Evolutionary conservation across 208 protist genomes (phyloP).

Genomic region (Wallacemonas sp.): DNA sequence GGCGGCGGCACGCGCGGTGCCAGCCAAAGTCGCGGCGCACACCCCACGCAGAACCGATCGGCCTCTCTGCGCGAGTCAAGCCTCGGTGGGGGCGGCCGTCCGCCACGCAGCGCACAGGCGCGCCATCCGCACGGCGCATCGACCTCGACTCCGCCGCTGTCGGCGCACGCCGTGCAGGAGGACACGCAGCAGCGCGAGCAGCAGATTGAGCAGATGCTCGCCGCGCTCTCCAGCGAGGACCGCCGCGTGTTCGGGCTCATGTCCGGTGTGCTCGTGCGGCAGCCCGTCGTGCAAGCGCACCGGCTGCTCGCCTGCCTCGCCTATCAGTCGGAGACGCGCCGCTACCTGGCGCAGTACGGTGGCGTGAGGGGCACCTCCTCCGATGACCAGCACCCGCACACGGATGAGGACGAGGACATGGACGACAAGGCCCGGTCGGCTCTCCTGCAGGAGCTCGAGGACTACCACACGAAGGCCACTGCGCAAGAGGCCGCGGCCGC

Average conservation of each 20-base stretch:
- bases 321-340: conserved; percentile 16
- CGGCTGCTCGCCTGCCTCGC: conserved; percentile 9
- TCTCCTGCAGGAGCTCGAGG: conserved; percentile 11
- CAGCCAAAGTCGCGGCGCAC: background rate
- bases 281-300: conserved; percentile 7
- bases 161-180: background rate
- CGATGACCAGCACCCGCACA: background rate
- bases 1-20: background rate
- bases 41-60: conserved; percentile 3
- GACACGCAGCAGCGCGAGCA: conserved; percentile 16
- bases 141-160: background rate
- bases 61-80: background rate
- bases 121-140: background rate
- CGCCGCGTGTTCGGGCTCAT: conserved; percentile 18
- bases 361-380: background rate
- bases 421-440: background rate
- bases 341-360: conserved; percentile 16
- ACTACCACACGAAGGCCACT: background rate
- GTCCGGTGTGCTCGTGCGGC: conserved; percentile 16
- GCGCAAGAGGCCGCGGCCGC: background rate
- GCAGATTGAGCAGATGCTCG: background rate
- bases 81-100: background rate
- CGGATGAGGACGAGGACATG: conserved; percentile 4
- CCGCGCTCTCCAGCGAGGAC: conserved; percentile 16
- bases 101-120: background rate